Conservation (phyloP, 768 basidiomycete genomes). For the Calocybe indica region DNA sequence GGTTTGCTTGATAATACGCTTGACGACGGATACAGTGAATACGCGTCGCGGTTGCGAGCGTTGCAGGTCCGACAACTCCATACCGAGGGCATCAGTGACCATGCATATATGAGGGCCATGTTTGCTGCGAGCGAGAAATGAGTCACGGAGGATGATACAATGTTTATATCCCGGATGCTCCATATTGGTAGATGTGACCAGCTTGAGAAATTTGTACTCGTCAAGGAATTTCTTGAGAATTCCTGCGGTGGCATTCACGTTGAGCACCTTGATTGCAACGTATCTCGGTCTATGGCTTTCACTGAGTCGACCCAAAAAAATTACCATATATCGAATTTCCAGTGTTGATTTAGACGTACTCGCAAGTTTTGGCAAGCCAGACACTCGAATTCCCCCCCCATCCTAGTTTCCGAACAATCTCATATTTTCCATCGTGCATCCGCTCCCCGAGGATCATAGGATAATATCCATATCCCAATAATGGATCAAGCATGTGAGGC, state of each 20-base stretch:
- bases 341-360: not conserved
- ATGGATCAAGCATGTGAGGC: too few relatives aligned
- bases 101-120: not conserved
- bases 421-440: not conserved
- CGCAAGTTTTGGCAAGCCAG: not conserved
- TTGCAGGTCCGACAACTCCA: not conserved
- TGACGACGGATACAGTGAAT: conserved; percentile 7
- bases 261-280: not conserved
- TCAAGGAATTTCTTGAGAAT: not conserved
- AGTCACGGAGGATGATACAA: conserved; percentile 1
- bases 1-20: conserved; percentile 17
- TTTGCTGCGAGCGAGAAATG: not conserved
- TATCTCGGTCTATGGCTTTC: too few relatives aligned
- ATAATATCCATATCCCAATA: too few relatives aligned
- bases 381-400: not conserved
- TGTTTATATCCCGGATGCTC: conserved; percentile 3
- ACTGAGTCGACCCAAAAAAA: too few relatives aligned
- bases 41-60: not conserved
- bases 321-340: not conserved
- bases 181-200: not conserved
- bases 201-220: not conserved
- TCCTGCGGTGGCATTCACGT: not conserved
- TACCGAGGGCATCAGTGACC: conserved; percentile 2
- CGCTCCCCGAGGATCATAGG: too few relatives aligned
- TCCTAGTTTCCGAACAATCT: conserved; percentile 6